Percentiles rank a stretch among this genome's conserved stretches.
Evolutionary conservation across 2,329 filamentous ascomycete species (phyloP).

Genomic region (Alternaria incomplexa): DNA sequence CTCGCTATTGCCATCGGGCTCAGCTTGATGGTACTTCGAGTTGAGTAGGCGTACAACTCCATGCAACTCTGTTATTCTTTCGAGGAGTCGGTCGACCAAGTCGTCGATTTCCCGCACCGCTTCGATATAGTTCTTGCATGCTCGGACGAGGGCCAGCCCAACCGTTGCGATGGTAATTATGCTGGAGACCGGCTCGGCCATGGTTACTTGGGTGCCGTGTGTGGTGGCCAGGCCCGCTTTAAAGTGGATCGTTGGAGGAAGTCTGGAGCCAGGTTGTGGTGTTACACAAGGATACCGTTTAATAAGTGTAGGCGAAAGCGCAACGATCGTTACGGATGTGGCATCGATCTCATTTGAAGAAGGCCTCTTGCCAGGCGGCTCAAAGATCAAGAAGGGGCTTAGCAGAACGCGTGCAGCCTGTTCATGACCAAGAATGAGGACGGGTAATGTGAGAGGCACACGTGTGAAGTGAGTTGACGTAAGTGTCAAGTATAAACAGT

Average conservation of each 20-base stretch:
- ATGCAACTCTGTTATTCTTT: slow-evolving; percentile 9
- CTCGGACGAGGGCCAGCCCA: slow-evolving; percentile 13
- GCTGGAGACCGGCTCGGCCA: slow-evolving; percentile 22
- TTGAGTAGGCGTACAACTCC: slow-evolving; percentile 11
- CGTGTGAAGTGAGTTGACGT: background rate
- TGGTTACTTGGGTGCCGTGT: background rate
- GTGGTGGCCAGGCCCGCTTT: background rate
- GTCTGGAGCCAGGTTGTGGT: background rate
- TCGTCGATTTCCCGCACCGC: slow-evolving; percentile 9
- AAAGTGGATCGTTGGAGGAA: background rate
- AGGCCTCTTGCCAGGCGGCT: background rate
- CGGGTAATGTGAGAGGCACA: background rate
- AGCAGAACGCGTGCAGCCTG: slow-evolving; percentile 9
- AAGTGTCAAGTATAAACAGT: background rate
- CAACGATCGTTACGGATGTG: background rate
- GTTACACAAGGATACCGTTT: background rate
- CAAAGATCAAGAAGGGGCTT: slow-evolving; percentile 4
- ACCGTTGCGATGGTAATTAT: slow-evolving; percentile 20
- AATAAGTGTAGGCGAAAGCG: background rate
- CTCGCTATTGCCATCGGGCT: background rate
- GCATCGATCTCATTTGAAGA: background rate
- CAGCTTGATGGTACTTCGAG: slow-evolving; percentile 8
- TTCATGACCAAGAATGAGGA: background rate
- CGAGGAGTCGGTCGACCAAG: background rate
- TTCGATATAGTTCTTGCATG: slow-evolving; percentile 16